Percentiles rank a stretch among this genome's conserved stretches.
phyloP scores from a whole-genome alignment of 2,329 filamentous ascomycete species.

The Ceratocystis eucalypticola region DNA sequence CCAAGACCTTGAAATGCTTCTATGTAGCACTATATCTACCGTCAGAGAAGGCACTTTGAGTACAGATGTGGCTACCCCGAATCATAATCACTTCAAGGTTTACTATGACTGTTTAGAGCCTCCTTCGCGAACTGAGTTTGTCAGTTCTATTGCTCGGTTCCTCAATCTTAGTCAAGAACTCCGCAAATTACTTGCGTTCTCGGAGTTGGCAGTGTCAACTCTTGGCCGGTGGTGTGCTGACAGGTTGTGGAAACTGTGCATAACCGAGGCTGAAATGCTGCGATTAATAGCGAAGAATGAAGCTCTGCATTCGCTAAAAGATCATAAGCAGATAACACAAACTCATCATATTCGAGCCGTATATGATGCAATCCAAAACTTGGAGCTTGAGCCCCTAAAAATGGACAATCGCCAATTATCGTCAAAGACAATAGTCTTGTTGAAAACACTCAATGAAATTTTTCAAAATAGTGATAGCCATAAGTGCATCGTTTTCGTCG shows the following conservation, averaged over 20 bases:
- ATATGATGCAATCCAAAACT: neutral
- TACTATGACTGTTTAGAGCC: conserved; percentile 33
- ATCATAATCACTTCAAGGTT: conserved; percentile 38
- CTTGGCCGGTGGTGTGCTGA: conserved; percentile 80
- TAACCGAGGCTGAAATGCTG: conserved; percentile 47
- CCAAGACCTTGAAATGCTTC: conserved; percentile 56
- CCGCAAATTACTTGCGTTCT: conserved; percentile 43
- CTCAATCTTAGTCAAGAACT: conserved; percentile 36
- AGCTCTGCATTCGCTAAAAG: neutral
- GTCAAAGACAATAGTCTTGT: conserved; percentile 55
- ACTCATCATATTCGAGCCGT: neutral
- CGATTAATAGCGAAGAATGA: conserved; percentile 45
- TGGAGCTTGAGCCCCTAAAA: neutral
- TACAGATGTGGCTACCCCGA: conserved; percentile 21
- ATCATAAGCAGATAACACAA: neutral
- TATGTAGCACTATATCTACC: conserved; percentile 76
- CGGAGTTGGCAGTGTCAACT: conserved; percentile 46
- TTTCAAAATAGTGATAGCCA: conserved; percentile 46
- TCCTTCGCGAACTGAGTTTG: conserved; percentile 51
- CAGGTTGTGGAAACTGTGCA: conserved; percentile 58
- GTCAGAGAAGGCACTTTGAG: conserved; percentile 32
- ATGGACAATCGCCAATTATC: conserved; percentile 38
- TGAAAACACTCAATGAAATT: conserved; percentile 44
- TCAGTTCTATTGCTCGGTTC: conserved; percentile 38
- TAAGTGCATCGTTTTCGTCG: conserved; percentile 79